Base-by-base conservation (phyloP, 2,329 filamentous ascomycete species). In the Ascochyta clinopodiicola region DNA sequence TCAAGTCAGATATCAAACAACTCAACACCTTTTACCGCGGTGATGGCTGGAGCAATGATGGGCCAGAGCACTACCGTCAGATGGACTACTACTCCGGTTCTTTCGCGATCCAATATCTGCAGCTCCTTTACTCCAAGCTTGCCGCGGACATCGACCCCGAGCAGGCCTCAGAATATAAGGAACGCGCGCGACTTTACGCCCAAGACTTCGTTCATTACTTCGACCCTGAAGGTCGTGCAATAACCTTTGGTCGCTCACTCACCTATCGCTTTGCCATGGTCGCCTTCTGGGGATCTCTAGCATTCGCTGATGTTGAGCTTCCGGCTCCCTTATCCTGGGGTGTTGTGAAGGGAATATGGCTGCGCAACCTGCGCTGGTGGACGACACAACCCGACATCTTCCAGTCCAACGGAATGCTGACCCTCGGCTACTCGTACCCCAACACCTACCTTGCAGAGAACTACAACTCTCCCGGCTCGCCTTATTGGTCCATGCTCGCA, bases 71-170 rank as follows among this genome's bases (percentile, higher is more conserved):
- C 13, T 90, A 92, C 53, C 88, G 90, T 54, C 90, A 93, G 74
- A 92, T 93, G 86, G 90, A 93, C 72, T 93, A 93, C 69, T 94
- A 93, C 74, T 92, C 88, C 0, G 90, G 89, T 9, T 90, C 88
- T 54, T 93, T 92, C 70, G 90, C 90, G 1, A 94, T 93, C 52
- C 90, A 93, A 63, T 90, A 91, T 64, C 77, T 92, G 4, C 90
- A 94, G 70, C 82, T 94, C 0, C 79, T 93, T 0, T 94, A 93
- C 61, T 84, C 88, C 29, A 90, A 90, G 60, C 75, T 93, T 1
- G 88, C 87, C 1, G 86, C 82, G 1, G 82, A 88, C 2, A 78
- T 77, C 9, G 90, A 93, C 63, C 85, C 85, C 0, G 80, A 80
- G 27, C 83, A 89, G 22, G 86, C 88, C 0, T 83, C 82, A 51